Base-by-base conservation (phyloP, 73 alveolate genomes). In the Vitrella brassicaformis region DNA sequence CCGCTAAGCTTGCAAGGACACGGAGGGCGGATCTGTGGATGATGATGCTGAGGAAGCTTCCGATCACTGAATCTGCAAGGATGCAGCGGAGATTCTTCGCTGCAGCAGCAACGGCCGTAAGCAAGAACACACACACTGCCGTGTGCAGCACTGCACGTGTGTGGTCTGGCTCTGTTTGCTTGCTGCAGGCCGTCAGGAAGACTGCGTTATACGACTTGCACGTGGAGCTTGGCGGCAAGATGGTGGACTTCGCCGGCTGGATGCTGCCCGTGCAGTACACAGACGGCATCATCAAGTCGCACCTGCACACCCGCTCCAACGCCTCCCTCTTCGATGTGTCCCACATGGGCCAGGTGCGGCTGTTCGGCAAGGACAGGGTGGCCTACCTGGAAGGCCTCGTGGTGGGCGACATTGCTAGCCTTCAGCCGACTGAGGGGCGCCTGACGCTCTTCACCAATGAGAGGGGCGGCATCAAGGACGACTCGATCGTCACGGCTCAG, bases 181-280 rank as follows among this genome's bases (percentile, higher is more conserved):
- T n/a, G n/a, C n/a, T n/a, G n/a, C 70, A 30, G n/a, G 79, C 67
- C 25, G 47, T 82, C 1, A 83, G 73, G 75, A 77, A 70, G 66
- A 87, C 93, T 46, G 82, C 89, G 30, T 75, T 87, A 19, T 75
- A 47, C 77, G 80, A 66, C 67, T 84, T 70, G 67, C 93, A 87
- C 78, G 45, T 30, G 26, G 80, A 84, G 68, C 80, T 74, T 29
- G 86, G 89, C 39, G 97, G 89, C 10, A 89, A 89, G 72, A 86
- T 91, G 87, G 94, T 89, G 4, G 90, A 89, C 27, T 91, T 91
- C 75, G 95, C 97, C 26, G 97, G 97, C 26, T 91, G 87, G 67
- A 86, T 80, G 1, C 79, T 91, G 93, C 97, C 97, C 25, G 93
- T 91, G 26, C 78, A 79, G 71, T 91, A 91, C 86, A 86, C 82